Evolutionary conservation across 352 stramenopile species (phyloP), one percentile per base, ranked within the genome.

Genomic region (Halophytophthora polymorphica): DNA sequence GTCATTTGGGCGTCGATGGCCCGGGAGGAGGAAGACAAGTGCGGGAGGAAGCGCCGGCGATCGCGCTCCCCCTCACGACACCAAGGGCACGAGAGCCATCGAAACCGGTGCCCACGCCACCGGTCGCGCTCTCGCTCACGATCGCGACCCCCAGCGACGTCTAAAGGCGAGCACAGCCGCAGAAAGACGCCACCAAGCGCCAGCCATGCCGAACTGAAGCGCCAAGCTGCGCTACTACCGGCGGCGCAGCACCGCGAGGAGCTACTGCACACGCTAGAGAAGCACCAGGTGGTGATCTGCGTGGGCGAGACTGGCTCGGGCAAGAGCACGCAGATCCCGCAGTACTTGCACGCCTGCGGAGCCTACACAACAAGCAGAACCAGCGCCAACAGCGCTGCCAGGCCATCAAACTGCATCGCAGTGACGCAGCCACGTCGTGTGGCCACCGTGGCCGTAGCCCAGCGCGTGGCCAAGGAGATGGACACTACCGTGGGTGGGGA

Each of bases 401-500:
- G 47, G 50, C 8, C 25, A 31, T 40, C 63, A 11, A 38, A 53
- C 35, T 68, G 69, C 41, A 65, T 95, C 25, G 94, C 82, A 3
- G 93, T 96, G 52, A 96, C 80, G 54, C 95, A 99, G 63, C 83
- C 83, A 6, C 79, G 98, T 28, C 88, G 97, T 43, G 96, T 99
- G 5, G 97, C 97, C 25, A 97, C 97, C 12, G 98, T 99, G 68
- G 93, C 87, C 8, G 96, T 99, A 10, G 97, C 98, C 0, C 83
- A 97, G 41, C 95, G 98, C 50, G 98, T 99, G 2, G 90, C 96
- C 2, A 67, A 98, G 47, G 97, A 99, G 66, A 97, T 99, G 83
- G 87, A 93, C 47, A 69, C 66, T 19, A 28, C 48, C 5, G 64
- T 75, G 2, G 73, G 71, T 36, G 52, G 46, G 0, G 68, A 48